Evolutionary conservation across 768 basidiomycete genomes (phyloP).

Genomic region (Trametes cubensis): DNA sequence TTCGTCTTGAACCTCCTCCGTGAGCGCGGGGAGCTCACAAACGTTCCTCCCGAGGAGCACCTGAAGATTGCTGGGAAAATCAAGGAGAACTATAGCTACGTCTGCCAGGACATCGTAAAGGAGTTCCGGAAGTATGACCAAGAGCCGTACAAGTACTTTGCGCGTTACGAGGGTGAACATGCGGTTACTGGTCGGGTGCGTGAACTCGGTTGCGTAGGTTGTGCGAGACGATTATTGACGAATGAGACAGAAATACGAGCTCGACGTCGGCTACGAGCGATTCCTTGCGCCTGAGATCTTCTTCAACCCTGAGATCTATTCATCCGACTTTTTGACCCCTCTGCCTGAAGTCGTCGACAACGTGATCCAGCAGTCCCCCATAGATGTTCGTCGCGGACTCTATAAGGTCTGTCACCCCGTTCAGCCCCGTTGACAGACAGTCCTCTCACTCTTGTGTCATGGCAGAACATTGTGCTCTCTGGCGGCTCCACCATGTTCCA

Average conservation of each 20-base stretch:
- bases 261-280: slow-evolving; percentile 97
- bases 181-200: slow-evolving; percentile 88
- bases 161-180: slow-evolving; percentile 91
- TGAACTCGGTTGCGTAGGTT: not conserved
- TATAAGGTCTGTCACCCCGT: slow-evolving; percentile 71
- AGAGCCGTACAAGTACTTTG: slow-evolving; percentile 94
- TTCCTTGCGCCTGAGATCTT: slow-evolving; percentile 99
- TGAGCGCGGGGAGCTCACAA: slow-evolving; percentile 88
- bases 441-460: not conserved
- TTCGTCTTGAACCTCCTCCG: slow-evolving; percentile 96
- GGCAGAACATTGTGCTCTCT: slow-evolving; percentile 92
- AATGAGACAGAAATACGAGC: slow-evolving; percentile 71
- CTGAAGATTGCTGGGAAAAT: slow-evolving; percentile 88
- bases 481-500: slow-evolving; percentile 99
- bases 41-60: slow-evolving; percentile 96
- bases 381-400: slow-evolving; percentile 93
- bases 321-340: slow-evolving; percentile 96
- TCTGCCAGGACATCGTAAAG: slow-evolving; percentile 98
- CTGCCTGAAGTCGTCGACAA: slow-evolving; percentile 94
- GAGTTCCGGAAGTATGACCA: slow-evolving; percentile 98
- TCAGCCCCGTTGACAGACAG: not conserved
- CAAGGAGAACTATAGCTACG: slow-evolving; percentile 98
- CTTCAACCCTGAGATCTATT: slow-evolving; percentile 99
- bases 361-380: slow-evolving; percentile 94
- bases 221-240: not conserved